A percentile compares a stretch with the other conserved stretches of the same genome.
Evolutionary conservation across 2,329 filamentous ascomycete species (phyloP).

Genomic region (Calonectria naviculata): DNA sequence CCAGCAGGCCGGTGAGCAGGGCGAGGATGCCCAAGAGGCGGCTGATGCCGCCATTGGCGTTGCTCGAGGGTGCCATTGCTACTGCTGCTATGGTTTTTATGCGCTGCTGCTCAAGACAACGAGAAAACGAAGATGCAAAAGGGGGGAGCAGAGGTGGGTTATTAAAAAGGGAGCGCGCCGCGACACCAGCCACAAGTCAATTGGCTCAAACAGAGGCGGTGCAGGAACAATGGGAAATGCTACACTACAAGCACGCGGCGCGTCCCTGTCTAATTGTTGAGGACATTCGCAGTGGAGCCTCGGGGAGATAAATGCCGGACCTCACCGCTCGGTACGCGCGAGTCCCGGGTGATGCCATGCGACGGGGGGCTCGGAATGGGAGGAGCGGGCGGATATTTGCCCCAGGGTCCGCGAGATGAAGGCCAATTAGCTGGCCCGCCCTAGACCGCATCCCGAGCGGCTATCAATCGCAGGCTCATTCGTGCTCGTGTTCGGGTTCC

Average conservation of each 20-base stretch:
- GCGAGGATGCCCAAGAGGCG: conserved; percentile 61
- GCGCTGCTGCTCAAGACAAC: not conserved
- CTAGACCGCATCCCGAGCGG: not conserved
- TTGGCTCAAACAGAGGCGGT: conserved; percentile 16
- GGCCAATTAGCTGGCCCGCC: conserved; percentile 23
- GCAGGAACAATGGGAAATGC: not conserved
- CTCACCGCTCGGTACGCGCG: conserved; percentile 42
- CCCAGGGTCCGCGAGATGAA: conserved; percentile 24
- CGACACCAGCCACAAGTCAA: conserved; percentile 19
- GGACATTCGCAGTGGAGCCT: conserved; percentile 15
- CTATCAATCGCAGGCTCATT: conserved; percentile 15
- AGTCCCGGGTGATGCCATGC: conserved; percentile 38
- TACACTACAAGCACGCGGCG: not conserved
- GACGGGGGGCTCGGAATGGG: conserved; percentile 11
- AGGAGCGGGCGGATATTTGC: not conserved
- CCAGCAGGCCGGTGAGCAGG: conserved; percentile 64
- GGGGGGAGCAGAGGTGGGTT: not conserved
- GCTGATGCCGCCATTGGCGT: conserved; percentile 39
- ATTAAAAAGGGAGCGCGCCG: not conserved
- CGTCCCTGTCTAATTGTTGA: conserved; percentile 26
- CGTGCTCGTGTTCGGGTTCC: conserved; percentile 40
- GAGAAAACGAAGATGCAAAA: not conserved
- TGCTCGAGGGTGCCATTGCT: conserved; percentile 21
- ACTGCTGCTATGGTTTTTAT: not conserved
- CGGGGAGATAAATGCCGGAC: conserved; percentile 31